Percentiles rank a stretch among this genome's conserved stretches.
Conservation (phyloP, 2,329 filamentous ascomycete genomes). For the Stylonectria norvegica region DNA sequence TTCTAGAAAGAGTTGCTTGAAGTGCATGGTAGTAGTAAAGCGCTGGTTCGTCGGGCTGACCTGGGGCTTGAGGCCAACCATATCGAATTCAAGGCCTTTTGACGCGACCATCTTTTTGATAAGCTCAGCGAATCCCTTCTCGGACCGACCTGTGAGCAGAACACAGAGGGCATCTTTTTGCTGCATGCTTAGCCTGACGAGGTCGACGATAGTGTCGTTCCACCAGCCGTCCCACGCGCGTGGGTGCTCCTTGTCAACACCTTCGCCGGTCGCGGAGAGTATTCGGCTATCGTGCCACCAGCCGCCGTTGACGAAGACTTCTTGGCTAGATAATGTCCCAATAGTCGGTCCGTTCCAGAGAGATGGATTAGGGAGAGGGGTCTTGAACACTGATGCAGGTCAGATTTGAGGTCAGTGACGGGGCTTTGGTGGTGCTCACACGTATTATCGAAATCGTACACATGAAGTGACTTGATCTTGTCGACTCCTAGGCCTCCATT, state of each 20-base stretch:
- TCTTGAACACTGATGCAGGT: constrained; percentile 69
- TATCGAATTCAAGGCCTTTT: constrained; percentile 80
- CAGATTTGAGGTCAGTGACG: not conserved
- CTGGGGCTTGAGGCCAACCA: constrained; percentile 82
- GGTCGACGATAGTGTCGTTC: constrained; percentile 84
- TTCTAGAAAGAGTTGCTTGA: constrained; percentile 83
- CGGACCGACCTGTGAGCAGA: constrained; percentile 80
- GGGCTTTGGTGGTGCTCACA: constrained; percentile 47
- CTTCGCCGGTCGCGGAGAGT: constrained; percentile 80
- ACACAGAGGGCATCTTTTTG: constrained; percentile 84
- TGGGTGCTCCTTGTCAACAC: constrained; percentile 74
- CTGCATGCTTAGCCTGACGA: constrained; percentile 75
- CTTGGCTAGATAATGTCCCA: constrained; percentile 70
- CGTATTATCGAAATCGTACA: constrained; percentile 99
- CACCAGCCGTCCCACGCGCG: constrained; percentile 91
- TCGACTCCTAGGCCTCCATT: constrained; percentile 48
- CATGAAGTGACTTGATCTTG: constrained; percentile 74
- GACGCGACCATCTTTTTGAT: constrained; percentile 76
- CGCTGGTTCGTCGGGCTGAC: constrained; percentile 75
- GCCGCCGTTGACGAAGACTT: constrained; percentile 76
- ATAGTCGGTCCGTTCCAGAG: constrained; percentile 80
- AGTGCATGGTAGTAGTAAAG: constrained; percentile 80
- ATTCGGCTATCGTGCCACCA: constrained; percentile 97
- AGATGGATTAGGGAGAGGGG: constrained; percentile 82
- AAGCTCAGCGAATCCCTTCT: constrained; percentile 71